Evolutionary conservation across 805 yeast species (phyloP), one percentile per base, ranked within the genome.

Genomic region (Candida adriatica): DNA sequence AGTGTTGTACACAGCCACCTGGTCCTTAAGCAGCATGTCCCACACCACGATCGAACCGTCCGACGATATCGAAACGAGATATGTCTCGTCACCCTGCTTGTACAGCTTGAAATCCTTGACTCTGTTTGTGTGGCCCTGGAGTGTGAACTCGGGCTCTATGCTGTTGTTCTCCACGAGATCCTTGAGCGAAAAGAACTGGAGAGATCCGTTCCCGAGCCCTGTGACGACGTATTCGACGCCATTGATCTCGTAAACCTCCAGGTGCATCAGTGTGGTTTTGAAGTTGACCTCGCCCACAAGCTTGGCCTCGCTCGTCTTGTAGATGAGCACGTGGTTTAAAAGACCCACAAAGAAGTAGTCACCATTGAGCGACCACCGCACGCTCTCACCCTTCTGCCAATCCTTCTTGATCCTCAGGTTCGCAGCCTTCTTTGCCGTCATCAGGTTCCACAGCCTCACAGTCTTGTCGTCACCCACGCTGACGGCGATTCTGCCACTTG

Each of bases 381-480:
- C 82, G 49, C 62, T 64, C 39, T 75, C 78, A 27, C 79, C 81
- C 35, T 66, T 59, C 56, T 80, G 83, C 42, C 79, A 76, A 49
- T 79, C 83, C 38, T 67, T 73, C 51, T 70, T 79, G 38, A 83
- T 60, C 50, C 82, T 87, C 57, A 88, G 62, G 8, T 73, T 66
- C 2, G 95, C 88, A 13, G 97, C 97, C 58, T 87, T 88, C 54
- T 84, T 83, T 10, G 86, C 92, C 1, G 96, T 90, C 97, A 92
- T 90, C 43, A 92, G 64, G 53, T 92, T 92, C 98, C 98, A 92
- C 37, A 92, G 66, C 50, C 90, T 68, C 22, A 92, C 68, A 6
- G 94, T 81, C 40, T 73, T 73, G 56, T 92, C 98, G 18, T 72
- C 77, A 36, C 94, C 84, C 5, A 87, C 95, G 38, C 94, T 80